These are phyloP conservation scores for Dendrobium catenatum DNA, from an alignment of 106 monocot species.

Conservation along the genomic window DNA sequence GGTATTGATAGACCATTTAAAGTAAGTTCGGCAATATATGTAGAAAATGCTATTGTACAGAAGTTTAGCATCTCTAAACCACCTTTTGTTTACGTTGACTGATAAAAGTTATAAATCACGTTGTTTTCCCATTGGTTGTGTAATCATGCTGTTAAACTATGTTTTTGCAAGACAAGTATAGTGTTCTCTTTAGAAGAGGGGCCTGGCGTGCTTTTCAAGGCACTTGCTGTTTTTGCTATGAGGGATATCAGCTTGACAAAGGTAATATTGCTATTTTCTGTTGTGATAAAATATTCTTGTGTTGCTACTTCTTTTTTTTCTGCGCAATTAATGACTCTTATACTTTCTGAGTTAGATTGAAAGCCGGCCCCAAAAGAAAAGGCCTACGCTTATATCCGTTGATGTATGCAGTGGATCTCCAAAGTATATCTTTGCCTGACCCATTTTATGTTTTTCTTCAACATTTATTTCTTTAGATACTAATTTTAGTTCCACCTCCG, in stretches of 20 bases:
- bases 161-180: conserved; percentile 76
- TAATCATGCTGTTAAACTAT: neutral
- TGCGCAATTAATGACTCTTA: neutral
- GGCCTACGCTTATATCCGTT: conserved; percentile 36
- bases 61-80: neutral
- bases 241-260: conserved; percentile 89
- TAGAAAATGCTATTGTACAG: neutral
- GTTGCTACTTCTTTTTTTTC: neutral
- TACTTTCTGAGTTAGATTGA: conserved; percentile 52
- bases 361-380: conserved; percentile 68
- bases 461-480: neutral
- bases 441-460: conserved; percentile 9
- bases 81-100: neutral
- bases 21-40: conserved; percentile 21
- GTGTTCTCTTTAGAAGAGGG: conserved; percentile 98
- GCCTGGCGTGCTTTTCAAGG: conserved; percentile 88
- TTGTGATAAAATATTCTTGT: neutral
- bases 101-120: neutral
- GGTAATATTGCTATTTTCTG: conserved; percentile 26
- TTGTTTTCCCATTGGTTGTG: neutral
- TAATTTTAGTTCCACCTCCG: neutral
- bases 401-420: conserved; percentile 36
- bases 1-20: conserved; percentile 62
- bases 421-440: conserved; percentile 28
- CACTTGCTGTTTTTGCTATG: conserved; percentile 93